Evolutionary conservation across 1,284 basidiomycete genomes (phyloP), one percentile per base, ranked within the genome.

Genomic region (Tremellales sp.): DNA sequence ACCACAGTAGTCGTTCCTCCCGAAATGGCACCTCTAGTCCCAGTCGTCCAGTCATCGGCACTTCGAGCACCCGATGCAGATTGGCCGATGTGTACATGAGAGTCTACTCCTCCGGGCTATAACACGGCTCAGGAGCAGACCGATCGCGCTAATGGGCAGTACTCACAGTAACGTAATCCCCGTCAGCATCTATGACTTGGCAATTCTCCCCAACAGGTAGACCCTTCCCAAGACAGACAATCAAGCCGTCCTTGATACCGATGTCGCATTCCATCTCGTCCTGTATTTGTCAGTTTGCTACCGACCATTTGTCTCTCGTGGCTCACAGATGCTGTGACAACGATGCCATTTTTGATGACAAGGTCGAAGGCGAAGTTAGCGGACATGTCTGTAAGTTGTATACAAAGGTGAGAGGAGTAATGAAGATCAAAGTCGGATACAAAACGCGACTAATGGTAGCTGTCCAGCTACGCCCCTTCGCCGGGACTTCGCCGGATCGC

Each of bases 81-180:
- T 36, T 62, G 61, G 8, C 54, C 52, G 35, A 60, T 53, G 34
- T 62, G 58, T 22, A 63, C 57, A 26, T 63, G 61, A 14, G 56
- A 53, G 48, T 63, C 59, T 37, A 63, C 41, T 2, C 54, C 45
- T 4, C 57, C 57, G 16, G 57, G 61, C 54, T 60, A 43, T 4
- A 21, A 18, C 19, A 18, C 13, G 22, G 28, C 39, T n/a, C 10
- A 25, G 13, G 3, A 9, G 9, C 22, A 39, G n/a, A n/a, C n/a
- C 19, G 19, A 45, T 10, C 8, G 26, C 12, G n/a, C 13, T 35
- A 28, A 40, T 19, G 24, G 35, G 27, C 5, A 16, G 9, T 25
- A 36, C 57, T 50, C 34, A 61, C 58, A 5, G 58, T 62, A 12
- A 64, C 43, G 43, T 51, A 60, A 0, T 52, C 61, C 0, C 60